Conservation (phyloP, 768 basidiomycete genomes). For the Trametes coccinea region DNA sequence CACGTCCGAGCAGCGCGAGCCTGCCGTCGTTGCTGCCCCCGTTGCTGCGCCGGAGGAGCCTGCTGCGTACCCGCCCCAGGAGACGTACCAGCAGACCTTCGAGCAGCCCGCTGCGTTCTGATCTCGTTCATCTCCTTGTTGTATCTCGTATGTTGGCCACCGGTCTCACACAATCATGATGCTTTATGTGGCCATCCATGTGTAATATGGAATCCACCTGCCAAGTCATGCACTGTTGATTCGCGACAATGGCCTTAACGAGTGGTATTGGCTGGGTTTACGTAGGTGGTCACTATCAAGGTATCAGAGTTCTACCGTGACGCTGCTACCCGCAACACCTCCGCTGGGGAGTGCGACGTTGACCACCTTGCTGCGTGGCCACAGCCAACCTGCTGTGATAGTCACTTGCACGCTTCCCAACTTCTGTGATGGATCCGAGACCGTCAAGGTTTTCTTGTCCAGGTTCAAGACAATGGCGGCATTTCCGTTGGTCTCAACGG, state of each 20-base stretch:
- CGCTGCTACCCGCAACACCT: slow-evolving; percentile 53
- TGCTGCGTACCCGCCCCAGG: slow-evolving; percentile 35
- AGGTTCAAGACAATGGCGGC: slow-evolving; percentile 46
- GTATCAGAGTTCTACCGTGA: slow-evolving; percentile 30
- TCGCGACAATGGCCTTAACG: too few relatives aligned
- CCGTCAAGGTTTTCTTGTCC: slow-evolving; percentile 45
- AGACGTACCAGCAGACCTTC: slow-evolving; percentile 38
- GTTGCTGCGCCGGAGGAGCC: slow-evolving; percentile 56
- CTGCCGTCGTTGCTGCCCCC: slow-evolving; percentile 47
- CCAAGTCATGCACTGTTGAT: not conserved
- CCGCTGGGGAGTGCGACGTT: slow-evolving; percentile 45
- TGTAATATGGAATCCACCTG: slow-evolving; percentile 1
- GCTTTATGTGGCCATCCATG: slow-evolving; percentile 7
- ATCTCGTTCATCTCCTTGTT: slow-evolving; percentile 27
- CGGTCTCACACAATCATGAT: slow-evolving; percentile 16
- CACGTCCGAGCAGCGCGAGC: slow-evolving; percentile 86
- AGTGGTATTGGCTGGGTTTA: not conserved
- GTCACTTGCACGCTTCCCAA: slow-evolving; percentile 39
- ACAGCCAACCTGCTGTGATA: slow-evolving; percentile 28
- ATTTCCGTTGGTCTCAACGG: slow-evolving; percentile 41
- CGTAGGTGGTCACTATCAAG: not conserved
- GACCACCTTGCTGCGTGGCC: slow-evolving; percentile 33
- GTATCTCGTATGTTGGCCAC: slow-evolving; percentile 12
- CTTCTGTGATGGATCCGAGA: slow-evolving; percentile 69
- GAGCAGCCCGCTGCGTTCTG: slow-evolving; percentile 53